Evolutionary conservation across 495 filamentous ascomycete genomes (phyloP), one percentile per base, ranked within the genome.

Genomic region (Penicillium verhagenii): DNA sequence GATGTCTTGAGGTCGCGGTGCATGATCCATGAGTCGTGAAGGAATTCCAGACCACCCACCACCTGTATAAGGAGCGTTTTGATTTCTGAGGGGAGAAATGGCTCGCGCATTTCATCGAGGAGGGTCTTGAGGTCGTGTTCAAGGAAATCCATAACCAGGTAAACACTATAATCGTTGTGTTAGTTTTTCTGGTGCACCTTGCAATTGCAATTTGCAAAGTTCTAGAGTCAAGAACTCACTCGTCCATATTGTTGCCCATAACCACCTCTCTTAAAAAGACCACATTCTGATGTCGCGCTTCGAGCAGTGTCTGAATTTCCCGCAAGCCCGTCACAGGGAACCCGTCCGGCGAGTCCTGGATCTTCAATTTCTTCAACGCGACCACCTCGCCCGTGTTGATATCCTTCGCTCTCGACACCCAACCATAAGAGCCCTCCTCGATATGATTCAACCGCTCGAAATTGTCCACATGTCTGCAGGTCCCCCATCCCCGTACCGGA

Each of bases 1-100:
- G 90, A 94, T 24, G 93, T 96, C 69, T 98, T 98, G 48, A 98
- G 85, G 68, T 98, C 94, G 29, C 94, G 90, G 74, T 98, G 94
- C 45, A 98, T 81, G 63, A 98, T 96, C 88, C 89, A 95, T 76
- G 93, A 80, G 39, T 78, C 75, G 75, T 98, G 94, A 11, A 98
- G 85, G 72, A 91, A 95, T 56, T 85, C 82, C 24, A 93, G 84
- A 35, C 92, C 94, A 33, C 87, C 86, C 13, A 84, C 74, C 37
- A 98, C 85, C 65, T 98, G 94, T 1, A 84, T 76, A 8, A 97
- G 79, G 2, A 98, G 80, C 0, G 91, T 93, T 72, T 98, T 98
- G 64, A 88, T 86, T 67, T 98, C 94, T 28, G 92, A 96, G 13
- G 89, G 86, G 45, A 95, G 81, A 72, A 98, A 98, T 0, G 93